Percentiles rank a stretch among this genome's conserved stretches.
phyloP scores from a whole-genome alignment of 2,329 filamentous ascomycete species.

The Colletotrichum sp. region DNA sequence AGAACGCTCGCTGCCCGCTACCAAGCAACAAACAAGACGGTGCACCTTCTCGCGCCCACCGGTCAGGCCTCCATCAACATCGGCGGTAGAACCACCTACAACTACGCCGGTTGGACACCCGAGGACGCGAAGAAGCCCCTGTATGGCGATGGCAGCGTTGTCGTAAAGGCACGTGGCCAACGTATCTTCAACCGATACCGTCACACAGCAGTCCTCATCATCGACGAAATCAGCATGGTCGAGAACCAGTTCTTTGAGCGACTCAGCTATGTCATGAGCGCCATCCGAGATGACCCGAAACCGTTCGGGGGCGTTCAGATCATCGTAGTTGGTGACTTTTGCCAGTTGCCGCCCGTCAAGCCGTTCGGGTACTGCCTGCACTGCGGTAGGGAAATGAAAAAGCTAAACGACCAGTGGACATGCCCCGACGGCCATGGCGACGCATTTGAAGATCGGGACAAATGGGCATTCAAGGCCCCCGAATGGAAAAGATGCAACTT shows the following conservation, averaged over 20 bases:
- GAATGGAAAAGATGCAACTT: conserved; percentile 63
- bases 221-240: conserved; percentile 74
- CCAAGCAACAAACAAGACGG: neutral
- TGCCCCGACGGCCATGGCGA: neutral
- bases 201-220: conserved; percentile 60
- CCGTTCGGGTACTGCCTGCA: neutral
- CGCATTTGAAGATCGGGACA: conserved; percentile 46
- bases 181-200: conserved; percentile 40
- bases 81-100: conserved; percentile 60
- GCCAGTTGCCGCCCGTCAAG: no score
- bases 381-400: neutral
- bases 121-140: neutral
- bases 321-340: neutral
- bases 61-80: conserved; percentile 64
- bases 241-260: conserved; percentile 67
- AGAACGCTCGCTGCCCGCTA: neutral
- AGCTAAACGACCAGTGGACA: neutral
- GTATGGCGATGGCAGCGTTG: neutral
- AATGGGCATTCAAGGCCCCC: conserved; percentile 64
- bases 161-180: conserved; percentile 16
- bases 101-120: conserved; percentile 62
- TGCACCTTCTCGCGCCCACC: conserved; percentile 64
- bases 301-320: neutral
- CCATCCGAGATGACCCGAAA: neutral
- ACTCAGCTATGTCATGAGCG: conserved; percentile 54